These are phyloP conservation scores for Schizosaccharomyces versatilis DNA, from an alignment of 1,139 yeast species.

Conservation along the genomic window DNA sequence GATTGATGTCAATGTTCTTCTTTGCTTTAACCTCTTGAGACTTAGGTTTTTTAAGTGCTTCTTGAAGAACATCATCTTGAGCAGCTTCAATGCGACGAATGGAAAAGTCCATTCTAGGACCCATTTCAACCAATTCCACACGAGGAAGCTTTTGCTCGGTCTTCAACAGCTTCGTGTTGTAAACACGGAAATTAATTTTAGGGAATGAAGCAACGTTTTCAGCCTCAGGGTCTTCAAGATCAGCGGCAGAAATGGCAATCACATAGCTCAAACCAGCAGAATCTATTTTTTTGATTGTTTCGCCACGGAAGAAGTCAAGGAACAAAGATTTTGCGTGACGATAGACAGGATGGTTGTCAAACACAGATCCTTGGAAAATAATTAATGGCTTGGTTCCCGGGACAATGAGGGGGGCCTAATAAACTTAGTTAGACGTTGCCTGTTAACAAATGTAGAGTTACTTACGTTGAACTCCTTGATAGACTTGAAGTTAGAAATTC, in stretches of 20 bases:
- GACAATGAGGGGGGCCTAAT: background rate
- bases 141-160: conserved; percentile 73
- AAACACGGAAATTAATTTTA: conserved; percentile 69
- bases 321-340: conserved; percentile 72
- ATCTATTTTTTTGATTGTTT: conserved; percentile 62
- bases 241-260: conserved; percentile 64
- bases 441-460: background rate
- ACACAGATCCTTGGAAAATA: conserved; percentile 75
- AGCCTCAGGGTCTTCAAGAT: conserved; percentile 22
- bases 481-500: conserved; percentile 47
- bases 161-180: conserved; percentile 56
- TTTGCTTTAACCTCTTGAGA: conserved; percentile 60
- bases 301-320: conserved; percentile 75
- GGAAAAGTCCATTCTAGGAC: conserved; percentile 84
- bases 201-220: conserved; percentile 34
- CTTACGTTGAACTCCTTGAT: conserved; percentile 44
- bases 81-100: conserved; percentile 76
- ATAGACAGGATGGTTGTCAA: conserved; percentile 72
- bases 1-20: conserved; percentile 74
- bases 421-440: background rate
- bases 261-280: conserved; percentile 87
- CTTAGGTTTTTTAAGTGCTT: conserved; percentile 63
- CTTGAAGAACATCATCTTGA: conserved; percentile 73
- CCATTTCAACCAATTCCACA: conserved; percentile 83
- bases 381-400: conserved; percentile 83